Evolutionary conservation across 148 eudicot genomes (phyloP).

Genomic region (Rheum nobile): DNA sequence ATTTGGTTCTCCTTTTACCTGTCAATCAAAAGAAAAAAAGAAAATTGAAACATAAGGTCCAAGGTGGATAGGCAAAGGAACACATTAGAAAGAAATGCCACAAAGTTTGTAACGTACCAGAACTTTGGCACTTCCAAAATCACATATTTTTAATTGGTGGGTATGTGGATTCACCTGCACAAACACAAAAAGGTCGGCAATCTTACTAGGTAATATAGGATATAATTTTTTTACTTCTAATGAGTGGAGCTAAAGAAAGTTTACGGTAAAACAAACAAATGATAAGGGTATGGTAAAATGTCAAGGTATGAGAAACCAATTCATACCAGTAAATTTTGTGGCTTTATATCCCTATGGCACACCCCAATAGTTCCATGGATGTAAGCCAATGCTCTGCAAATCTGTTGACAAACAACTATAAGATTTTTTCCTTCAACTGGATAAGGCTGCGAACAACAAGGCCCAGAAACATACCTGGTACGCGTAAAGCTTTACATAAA

Average conservation of each 20-base stretch:
- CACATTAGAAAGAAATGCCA: not conserved
- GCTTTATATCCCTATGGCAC: slow-evolving; percentile 47
- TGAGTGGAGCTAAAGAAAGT: not conserved
- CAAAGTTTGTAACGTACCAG: slow-evolving; percentile 19
- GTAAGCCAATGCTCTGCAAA: slow-evolving; percentile 37
- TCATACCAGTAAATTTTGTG: slow-evolving; percentile 38
- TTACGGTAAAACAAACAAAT: not conserved
- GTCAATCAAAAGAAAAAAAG: not conserved
- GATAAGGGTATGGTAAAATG: not conserved
- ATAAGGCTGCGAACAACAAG: not conserved
- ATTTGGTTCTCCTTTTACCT: slow-evolving; percentile 10
- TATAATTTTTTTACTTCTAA: not conserved
- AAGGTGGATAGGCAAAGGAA: not conserved
- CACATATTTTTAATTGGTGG: slow-evolving; percentile 44
- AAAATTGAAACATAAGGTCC: not conserved
- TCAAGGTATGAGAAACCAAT: not conserved
- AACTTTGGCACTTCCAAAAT: slow-evolving; percentile 52
- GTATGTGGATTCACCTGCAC: slow-evolving; percentile 43
- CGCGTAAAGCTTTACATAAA: slow-evolving; percentile 36
- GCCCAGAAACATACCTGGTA: slow-evolving; percentile 21
- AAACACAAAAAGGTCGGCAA: not conserved
- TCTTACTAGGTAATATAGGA: not conserved
- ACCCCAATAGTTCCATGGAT: slow-evolving; percentile 36
- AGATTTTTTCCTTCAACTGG: not conserved
- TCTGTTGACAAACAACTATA: slow-evolving; percentile 14